Percentiles rank a stretch among this genome's conserved stretches.
Evolutionary conservation across 805 yeast species (phyloP).

Genomic region (Sugiyamaella marilandica): DNA sequence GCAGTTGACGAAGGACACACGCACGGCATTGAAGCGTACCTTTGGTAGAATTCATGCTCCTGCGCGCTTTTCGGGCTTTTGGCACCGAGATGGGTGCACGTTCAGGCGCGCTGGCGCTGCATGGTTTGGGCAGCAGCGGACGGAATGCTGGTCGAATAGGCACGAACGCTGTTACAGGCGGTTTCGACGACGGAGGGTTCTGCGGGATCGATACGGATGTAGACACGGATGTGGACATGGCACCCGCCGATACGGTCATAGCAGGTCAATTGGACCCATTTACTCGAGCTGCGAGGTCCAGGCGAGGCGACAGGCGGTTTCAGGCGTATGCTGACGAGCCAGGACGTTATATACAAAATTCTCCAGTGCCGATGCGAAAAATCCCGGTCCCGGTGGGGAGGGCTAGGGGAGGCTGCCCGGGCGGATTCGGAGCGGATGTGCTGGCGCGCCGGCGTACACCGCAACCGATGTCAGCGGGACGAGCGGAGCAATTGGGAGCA

Average conservation of each 20-base stretch:
- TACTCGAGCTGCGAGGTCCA: background rate
- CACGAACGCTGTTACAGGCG: conserved; percentile 24
- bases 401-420: background rate
- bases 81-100: conserved; percentile 2
- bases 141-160: conserved; percentile 34
- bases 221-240: conserved; percentile 3
- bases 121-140: conserved; percentile 34
- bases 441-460: too few species aligned
- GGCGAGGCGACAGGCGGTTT: background rate
- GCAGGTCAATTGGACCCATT: conserved; percentile 1
- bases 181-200: background rate
- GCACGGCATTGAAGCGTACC: background rate
- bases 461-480: too few species aligned
- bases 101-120: conserved; percentile 6
- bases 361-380: conserved; percentile 4
- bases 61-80: conserved; percentile 8
- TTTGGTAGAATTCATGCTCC: background rate
- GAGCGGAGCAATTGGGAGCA: background rate
- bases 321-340: background rate
- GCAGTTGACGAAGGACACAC: too few species aligned
- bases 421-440: conserved; percentile 2
- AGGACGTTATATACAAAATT: conserved; percentile 1
- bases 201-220: conserved; percentile 1
- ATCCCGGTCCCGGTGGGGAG: conserved; percentile 3
- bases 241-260: conserved; percentile 5